Evolutionary conservation across 129 eudicot species (phyloP), one percentile per base, ranked within the genome.

Genomic region (Sambucus nigra): DNA sequence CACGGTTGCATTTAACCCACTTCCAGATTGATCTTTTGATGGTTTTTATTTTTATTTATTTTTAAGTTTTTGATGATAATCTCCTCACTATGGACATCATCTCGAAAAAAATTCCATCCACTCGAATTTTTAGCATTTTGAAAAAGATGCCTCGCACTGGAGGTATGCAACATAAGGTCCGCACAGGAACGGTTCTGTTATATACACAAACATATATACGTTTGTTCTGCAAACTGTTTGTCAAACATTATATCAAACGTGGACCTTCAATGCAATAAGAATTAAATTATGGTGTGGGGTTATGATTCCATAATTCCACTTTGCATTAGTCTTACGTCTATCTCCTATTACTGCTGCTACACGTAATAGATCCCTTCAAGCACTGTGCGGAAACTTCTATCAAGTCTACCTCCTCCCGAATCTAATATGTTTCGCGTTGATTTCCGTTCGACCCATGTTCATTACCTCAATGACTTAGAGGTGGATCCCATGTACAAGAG

Each of bases 371-470:
- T 91, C 65, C 99, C 99, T 64, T 60, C 81, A 55, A 69, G 68
- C 54, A 63, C 76, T 13, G 77, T 86, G 27, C 80, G 76, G 69
- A 91, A 77, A 57, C 76, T 91, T 63, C 66, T 91, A 18, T 82
- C 95, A 46, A 72, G 76, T 69, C 59, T 78, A 54, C 94, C 95
- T 25, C 85, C 94, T 51, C 64, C 84, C 0, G 95, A 79, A 33
- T 72, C 99, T 50, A 69, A 60, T 73, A 67, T 54, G 51, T 74
- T 91, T 25, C 95, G 99, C 47, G 80, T 91, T 56, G 99, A 91
- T 71, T 91, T 91, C 47, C 99, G 99, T 54, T 86, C 99, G 18
- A 57, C 65, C 38, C 82, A 91, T 74, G 95, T 86, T 79, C 89
- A 91, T 62, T 86, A 82, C 57, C 67, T 91, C 59, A 91, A 91